A percentile compares a stretch with the other conserved stretches of the same genome.
Evolutionary conservation across 2,329 filamentous ascomycete genomes (phyloP).

Genomic region (Xylariaceae sp.): DNA sequence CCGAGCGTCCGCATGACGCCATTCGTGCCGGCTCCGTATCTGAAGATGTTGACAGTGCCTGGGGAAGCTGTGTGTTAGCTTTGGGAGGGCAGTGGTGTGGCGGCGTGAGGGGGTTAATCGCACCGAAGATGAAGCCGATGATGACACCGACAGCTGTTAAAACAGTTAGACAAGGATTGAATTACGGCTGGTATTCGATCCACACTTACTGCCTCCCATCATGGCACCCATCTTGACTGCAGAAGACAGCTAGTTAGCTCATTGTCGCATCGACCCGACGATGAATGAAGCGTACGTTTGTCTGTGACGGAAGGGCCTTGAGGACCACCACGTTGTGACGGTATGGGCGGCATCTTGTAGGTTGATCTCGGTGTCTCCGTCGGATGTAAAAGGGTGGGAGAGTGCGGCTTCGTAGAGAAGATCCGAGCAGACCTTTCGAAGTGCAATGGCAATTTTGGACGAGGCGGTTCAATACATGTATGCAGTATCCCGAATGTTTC

Average conservation of each 20-base stretch:
- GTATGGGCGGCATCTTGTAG: conserved; percentile 51
- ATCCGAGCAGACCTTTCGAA: too few species aligned
- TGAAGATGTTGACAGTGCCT: conserved; percentile 93
- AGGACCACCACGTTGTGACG: conserved; percentile 43
- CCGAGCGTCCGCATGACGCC: conserved; percentile 91
- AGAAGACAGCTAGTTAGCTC: conserved; percentile 27
- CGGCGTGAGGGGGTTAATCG: conserved; percentile 5
- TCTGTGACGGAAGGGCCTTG: conserved; percentile 65
- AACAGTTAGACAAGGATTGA: conserved; percentile 9
- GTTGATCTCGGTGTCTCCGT: conserved; percentile 2
- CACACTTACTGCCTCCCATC: conserved; percentile 90
- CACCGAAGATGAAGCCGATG: conserved; percentile 97
- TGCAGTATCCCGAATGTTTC: too few species aligned
- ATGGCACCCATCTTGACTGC: conserved; percentile 96
- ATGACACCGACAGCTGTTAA: conserved; percentile 81
- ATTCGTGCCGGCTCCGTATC: conserved; percentile 88
- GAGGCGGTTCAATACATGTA: too few species aligned
- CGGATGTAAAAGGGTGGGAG: neutral
- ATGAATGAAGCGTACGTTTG: conserved; percentile 50
- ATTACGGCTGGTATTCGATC: neutral
- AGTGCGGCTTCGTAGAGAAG: neutral
- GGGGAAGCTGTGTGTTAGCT: conserved; percentile 10
- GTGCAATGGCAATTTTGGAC: too few species aligned
- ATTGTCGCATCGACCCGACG: conserved; percentile 1
- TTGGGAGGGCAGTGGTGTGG: conserved; percentile 1